These are phyloP conservation scores for Trichoderma semiorbis DNA, from an alignment of 2,329 filamentous ascomycete genomes.

Conservation along the genomic window DNA sequence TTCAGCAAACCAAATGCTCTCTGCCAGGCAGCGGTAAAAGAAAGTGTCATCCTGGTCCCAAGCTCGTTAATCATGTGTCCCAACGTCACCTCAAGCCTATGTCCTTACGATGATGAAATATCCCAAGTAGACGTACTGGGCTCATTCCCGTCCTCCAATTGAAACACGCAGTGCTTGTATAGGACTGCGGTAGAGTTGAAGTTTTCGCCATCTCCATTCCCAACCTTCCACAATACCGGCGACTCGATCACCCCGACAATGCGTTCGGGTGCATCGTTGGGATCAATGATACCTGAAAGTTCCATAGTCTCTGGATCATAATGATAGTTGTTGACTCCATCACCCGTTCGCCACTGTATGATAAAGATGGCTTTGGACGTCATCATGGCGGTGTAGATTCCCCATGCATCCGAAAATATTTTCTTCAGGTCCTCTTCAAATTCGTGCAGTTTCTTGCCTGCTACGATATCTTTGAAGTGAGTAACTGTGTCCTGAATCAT, in stretches of 20 bases:
- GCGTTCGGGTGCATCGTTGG: background rate
- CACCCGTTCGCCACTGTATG: background rate
- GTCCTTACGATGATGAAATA: background rate
- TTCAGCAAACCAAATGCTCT: background rate
- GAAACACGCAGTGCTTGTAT: background rate
- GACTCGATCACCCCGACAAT: background rate
- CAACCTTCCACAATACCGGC: conserved; percentile 16
- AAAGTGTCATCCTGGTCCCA: background rate
- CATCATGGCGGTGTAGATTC: background rate
- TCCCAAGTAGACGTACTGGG: background rate
- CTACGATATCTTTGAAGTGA: background rate
- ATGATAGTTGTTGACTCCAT: no score
- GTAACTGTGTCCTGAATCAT: background rate
- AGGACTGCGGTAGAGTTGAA: conserved; percentile 13
- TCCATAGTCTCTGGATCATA: background rate
- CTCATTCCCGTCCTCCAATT: background rate
- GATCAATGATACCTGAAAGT: no score
- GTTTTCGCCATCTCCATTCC: conserved; percentile 19
- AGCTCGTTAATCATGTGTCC: background rate
- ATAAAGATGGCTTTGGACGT: conserved; percentile 14
- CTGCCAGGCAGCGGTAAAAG: background rate
- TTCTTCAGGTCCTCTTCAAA: background rate
- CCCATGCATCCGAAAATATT: background rate
- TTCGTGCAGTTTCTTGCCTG: no score
- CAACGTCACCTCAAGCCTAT: background rate